A percentile compares a stretch with the other conserved stretches of the same genome.
Conservation (phyloP, 805 yeast species). For the Teunomyces aglyptinius region DNA sequence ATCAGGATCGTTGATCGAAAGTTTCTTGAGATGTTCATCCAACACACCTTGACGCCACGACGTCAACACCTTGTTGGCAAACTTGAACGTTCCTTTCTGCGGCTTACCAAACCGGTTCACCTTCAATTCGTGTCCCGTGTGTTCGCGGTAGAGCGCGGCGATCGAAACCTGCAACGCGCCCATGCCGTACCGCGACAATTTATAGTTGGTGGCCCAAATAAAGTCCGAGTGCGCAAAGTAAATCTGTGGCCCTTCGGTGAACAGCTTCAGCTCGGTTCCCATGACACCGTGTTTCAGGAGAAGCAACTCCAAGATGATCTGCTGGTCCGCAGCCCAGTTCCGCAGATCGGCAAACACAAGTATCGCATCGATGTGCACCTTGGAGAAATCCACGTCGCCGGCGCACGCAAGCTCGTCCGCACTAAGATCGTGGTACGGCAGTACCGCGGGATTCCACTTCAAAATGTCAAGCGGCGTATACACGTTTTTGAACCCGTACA, state of each 20-base stretch:
- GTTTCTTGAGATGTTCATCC: conserved; percentile 66
- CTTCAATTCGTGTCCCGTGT: conserved; percentile 76
- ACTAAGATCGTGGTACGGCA: conserved; percentile 77
- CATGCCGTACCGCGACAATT: conserved; percentile 84
- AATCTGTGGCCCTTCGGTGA: conserved; percentile 75
- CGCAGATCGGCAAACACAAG: conserved; percentile 89
- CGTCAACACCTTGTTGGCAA: conserved; percentile 73
- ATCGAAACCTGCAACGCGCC: conserved; percentile 90
- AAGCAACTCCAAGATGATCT: conserved; percentile 77
- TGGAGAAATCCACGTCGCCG: conserved; percentile 60
- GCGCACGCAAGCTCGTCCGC: conserved; percentile 64
- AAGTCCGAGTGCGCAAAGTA: conserved; percentile 91
- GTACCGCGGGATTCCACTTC: conserved; percentile 83
- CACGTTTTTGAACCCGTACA: conserved; percentile 81
- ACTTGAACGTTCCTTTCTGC: conserved; percentile 80
- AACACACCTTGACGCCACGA: conserved; percentile 77
- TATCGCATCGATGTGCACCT: conserved; percentile 71
- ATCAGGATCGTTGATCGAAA: conserved; percentile 42
- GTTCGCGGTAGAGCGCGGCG: conserved; percentile 80
- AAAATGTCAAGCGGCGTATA: conserved; percentile 79
- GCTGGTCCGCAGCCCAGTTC: conserved; percentile 93
- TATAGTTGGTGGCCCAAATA: conserved; percentile 89
- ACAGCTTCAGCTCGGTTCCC: conserved; percentile 75
- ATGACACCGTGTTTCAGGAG: conserved; percentile 75
- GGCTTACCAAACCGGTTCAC: conserved; percentile 90